A percentile compares a stretch with the other conserved stretches of the same genome.
Evolutionary conservation across 495 filamentous ascomycete genomes (phyloP).

Genomic region (Alectoria sarmentosa): DNA sequence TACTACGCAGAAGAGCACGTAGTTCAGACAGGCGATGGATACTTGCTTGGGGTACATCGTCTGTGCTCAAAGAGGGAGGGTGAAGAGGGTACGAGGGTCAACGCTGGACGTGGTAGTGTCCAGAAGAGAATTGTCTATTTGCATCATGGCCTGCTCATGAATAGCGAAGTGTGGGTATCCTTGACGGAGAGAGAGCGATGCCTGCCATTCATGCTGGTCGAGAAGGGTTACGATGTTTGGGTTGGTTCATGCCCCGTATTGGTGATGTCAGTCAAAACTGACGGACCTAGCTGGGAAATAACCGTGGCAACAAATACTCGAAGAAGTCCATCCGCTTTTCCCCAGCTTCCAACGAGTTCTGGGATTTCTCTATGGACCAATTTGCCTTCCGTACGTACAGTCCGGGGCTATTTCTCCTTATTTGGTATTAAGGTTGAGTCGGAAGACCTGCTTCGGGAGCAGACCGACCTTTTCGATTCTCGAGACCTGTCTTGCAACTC

Average conservation of each 20-base stretch:
- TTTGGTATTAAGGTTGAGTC: too few species aligned
- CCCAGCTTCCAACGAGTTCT: conserved; percentile 71
- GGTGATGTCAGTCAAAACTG: not conserved
- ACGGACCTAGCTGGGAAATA: conserved; percentile 72
- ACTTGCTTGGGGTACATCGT: conserved; percentile 84
- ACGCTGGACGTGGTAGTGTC: conserved; percentile 59
- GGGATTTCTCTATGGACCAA: conserved; percentile 97
- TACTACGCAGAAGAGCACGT: conserved; percentile 95
- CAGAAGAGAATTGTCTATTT: conserved; percentile 87
- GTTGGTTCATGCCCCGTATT: conserved; percentile 36
- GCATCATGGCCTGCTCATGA: conserved; percentile 96
- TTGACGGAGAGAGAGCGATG: conserved; percentile 77
- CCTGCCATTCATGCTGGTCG: conserved; percentile 83
- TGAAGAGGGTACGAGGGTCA: conserved; percentile 67
- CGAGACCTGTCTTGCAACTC: too few species aligned
- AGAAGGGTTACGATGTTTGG: conserved; percentile 96
- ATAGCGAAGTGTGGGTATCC: conserved; percentile 97
- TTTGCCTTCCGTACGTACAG: conserved; percentile 97
- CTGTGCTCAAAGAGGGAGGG: conserved; percentile 67
- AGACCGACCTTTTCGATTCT: too few species aligned
- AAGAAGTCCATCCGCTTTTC: conserved; percentile 78
- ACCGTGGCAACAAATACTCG: conserved; percentile 96
- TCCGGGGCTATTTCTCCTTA: too few species aligned
- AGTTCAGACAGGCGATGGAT: conserved; percentile 89
- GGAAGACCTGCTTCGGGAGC: too few species aligned